Evolutionary conservation across 2,329 filamentous ascomycete genomes (phyloP), one percentile per base, ranked within the genome.

Genomic region (Colletotrichum echinochloae): DNA sequence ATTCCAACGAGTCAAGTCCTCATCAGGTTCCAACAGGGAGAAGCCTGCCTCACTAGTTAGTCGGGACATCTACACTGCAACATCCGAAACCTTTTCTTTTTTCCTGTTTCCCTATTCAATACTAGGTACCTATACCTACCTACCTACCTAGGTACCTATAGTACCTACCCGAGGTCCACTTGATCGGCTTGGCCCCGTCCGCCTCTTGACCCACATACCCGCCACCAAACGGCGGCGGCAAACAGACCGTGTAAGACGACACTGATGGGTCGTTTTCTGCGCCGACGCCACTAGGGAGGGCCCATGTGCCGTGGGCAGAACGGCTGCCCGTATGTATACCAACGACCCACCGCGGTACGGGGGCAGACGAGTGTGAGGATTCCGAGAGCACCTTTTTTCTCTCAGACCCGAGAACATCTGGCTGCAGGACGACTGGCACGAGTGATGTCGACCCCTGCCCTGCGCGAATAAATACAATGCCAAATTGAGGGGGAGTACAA

Each of bases 101-200:
- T 41, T 30, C 20, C 30, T n/a, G 6, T 52, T 59, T 39, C n/a
- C n/a, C n/a, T n/a, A n/a, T n/a, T n/a, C n/a, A n/a, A n/a, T n/a
- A n/a, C n/a, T n/a, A n/a, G n/a, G n/a, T n/a, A n/a, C n/a, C n/a
- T n/a, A n/a, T n/a, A n/a, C n/a, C n/a, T n/a, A n/a, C n/a, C n/a
- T n/a, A n/a, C n/a, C n/a, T n/a, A n/a, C n/a, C n/a, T n/a, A n/a
- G n/a, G n/a, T n/a, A n/a, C n/a, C n/a, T n/a, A n/a, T 9, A 8
- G 6, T 44, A 37, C 63, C 63, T 66, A 63, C 57, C 66, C 51
- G 37, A 54, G 49, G 67, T 48, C 67, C 64, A 63, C 67, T 62
- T 70, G 37, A 57, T 35, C 9, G 56, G 44, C 61, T 62, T 62
- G 51, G 39, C 49, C 60, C 49, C 63, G 51, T 60, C 49, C 63